phyloP scores from a whole-genome alignment of 2,329 filamentous ascomycete species.

The Raffaelea arxii region DNA sequence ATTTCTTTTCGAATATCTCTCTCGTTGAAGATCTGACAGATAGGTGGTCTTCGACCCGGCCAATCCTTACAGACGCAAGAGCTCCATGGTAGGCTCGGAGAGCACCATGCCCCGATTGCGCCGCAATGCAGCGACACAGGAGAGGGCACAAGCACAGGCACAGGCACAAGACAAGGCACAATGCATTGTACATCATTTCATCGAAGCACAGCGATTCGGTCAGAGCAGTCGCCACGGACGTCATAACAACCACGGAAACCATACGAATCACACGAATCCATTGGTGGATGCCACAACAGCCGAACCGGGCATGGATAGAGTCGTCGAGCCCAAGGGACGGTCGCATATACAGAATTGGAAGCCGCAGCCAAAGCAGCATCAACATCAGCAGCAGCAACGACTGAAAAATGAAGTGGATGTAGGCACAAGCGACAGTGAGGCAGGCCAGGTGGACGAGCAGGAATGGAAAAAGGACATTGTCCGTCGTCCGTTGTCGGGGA shows the following conservation, averaged over 20 bases:
- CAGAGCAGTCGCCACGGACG: conserved; percentile 14
- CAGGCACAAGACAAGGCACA: conserved; percentile 44
- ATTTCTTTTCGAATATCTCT: too few relatives aligned
- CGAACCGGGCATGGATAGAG: not conserved
- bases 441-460: conserved; percentile 47
- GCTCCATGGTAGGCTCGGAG: conserved; percentile 49
- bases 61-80: conserved; percentile 55
- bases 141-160: conserved; percentile 44
- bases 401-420: conserved; percentile 21
- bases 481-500: too few relatives aligned
- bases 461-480: conserved; percentile 41
- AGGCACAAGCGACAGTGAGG: conserved; percentile 29
- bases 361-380: not conserved
- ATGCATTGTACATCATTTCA: conserved; percentile 56
- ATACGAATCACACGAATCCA: conserved; percentile 2
- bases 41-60: conserved; percentile 54
- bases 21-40: too few relatives aligned
- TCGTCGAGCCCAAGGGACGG: not conserved
- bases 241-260: conserved; percentile 14
- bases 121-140: conserved; percentile 13
- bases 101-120: conserved; percentile 25
- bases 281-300: not conserved
- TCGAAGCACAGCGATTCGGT: conserved; percentile 43
- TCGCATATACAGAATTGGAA: not conserved
- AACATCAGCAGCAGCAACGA: not conserved